These are phyloP conservation scores for Cryphonectria naterciae DNA, from an alignment of 2,329 filamentous ascomycete species.

Conservation along the genomic window DNA sequence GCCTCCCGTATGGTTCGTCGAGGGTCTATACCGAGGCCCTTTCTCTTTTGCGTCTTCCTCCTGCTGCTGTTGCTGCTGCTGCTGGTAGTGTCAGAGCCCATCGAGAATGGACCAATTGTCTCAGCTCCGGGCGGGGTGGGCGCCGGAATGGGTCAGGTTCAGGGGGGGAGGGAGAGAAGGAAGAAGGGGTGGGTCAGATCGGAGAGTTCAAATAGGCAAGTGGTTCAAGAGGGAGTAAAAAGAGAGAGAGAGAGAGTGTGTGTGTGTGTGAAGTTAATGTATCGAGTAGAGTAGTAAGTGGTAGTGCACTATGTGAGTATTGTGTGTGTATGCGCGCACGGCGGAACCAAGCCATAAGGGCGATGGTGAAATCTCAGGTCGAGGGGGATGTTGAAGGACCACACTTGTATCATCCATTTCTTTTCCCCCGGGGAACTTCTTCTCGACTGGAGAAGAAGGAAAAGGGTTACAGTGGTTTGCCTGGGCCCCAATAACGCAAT, in stretches of 20 bases:
- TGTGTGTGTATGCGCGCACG: not conserved
- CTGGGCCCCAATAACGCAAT: not conserved
- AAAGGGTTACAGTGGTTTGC: not conserved
- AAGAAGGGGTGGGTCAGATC: not conserved
- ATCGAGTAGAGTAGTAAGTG: not conserved
- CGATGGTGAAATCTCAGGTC: not conserved
- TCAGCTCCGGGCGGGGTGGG: not conserved
- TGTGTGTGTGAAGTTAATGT: not conserved
- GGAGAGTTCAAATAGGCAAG: conserved; percentile 13
- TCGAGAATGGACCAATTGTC: not conserved
- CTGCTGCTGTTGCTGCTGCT: not conserved
- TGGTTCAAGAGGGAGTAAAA: not conserved
- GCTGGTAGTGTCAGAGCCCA: conserved; percentile 2
- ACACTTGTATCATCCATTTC: not conserved
- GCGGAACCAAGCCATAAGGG: conserved; percentile 1
- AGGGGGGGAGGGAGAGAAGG: not conserved
- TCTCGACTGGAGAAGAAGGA: not conserved
- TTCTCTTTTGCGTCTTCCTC: conserved; percentile 3
- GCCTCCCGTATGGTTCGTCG: conserved; percentile 4
- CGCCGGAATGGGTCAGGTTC: not conserved
- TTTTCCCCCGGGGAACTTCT: not conserved
- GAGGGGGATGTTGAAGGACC: not conserved
- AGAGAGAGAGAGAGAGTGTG: not conserved
- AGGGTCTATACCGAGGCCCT: conserved; percentile 1
- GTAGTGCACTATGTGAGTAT: not conserved